Evolutionary conservation across 495 filamentous ascomycete genomes (phyloP), one percentile per base, ranked within the genome.

Genomic region (Annulohypoxylon maeteangense): DNA sequence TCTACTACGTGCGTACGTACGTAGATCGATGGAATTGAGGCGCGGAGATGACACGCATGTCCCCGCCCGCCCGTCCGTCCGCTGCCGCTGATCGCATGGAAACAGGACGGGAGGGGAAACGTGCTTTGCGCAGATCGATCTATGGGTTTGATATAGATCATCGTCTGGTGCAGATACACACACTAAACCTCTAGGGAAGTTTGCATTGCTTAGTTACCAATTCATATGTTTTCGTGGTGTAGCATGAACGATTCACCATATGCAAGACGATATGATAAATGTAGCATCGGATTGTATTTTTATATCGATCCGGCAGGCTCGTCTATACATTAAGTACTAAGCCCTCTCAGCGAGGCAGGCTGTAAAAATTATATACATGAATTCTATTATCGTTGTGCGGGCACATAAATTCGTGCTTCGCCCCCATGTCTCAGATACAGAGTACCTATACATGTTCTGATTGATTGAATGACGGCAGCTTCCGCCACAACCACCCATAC

Each of bases 361-460:
- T 45, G 50, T 22, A 20, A 44, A 31, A 23, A 51, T 29, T 55
- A 64, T 64, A 22, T 44, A 64, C 61, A 55, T 1, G 45, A 55
- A 55, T 51, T 51, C 47, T 51, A 51, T 51, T 64, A 25, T 18
- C 45, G 18, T 29, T 55, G 18, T 55, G 50, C 29, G 23, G 27
- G 23, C 48, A 64, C 23, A 2, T 20, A 25, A 38, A 25, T 25
- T 36, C n/a, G 38, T 44, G 50, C 61, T 64, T 32, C 61, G 51
- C 44, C 62, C 62, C 62, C 62, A 4, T 42, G 44, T 50, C 31
- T 59, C 20, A 63, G 36, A 42, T 45, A 62, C 51, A n/a, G n/a
- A n/a, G n/a, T n/a, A 47, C 14, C 10, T 14, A 4, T 36, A 40
- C 53, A 62, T 57, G 29, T 10, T 11, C 53, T 16, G 42, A 34